Conservation (phyloP, 495 filamentous ascomycete genomes). For the Ascobolus immersus region DNA sequence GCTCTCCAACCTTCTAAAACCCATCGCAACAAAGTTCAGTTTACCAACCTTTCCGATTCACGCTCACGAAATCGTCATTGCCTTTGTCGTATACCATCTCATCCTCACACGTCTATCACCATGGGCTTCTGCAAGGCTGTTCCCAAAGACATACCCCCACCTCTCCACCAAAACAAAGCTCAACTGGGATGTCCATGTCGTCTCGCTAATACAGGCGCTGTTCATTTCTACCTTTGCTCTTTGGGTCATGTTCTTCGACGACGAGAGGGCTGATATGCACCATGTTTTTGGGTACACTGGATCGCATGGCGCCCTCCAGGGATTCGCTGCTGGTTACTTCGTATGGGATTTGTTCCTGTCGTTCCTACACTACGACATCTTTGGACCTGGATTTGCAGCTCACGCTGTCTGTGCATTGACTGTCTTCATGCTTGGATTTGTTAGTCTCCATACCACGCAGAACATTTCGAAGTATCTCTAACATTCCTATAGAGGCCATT, state of each 20-base stretch:
- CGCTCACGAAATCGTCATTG: conserved; percentile 62
- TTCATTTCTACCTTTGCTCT: conserved; percentile 56
- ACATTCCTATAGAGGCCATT: conserved; percentile 44
- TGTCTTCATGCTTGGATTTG: conserved; percentile 80
- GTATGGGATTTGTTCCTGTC: conserved; percentile 74
- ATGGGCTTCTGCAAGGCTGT: conserved; percentile 36
- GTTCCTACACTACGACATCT: conserved; percentile 41
- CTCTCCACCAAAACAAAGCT: conserved; percentile 42
- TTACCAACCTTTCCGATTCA: conserved; percentile 64
- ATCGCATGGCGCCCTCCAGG: conserved; percentile 54
- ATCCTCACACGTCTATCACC: conserved; percentile 55
- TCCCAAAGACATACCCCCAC: conserved; percentile 43
- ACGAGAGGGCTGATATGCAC: conserved; percentile 42
- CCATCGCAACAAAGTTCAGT: no score
- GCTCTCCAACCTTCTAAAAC: no score
- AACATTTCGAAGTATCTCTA: neutral
- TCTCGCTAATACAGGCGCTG: conserved; percentile 63
- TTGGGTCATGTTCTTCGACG: conserved; percentile 58
- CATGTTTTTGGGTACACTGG: conserved; percentile 84
- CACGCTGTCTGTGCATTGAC: conserved; percentile 65
- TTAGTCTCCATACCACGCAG: conserved; percentile 25
- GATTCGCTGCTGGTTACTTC: conserved; percentile 80
- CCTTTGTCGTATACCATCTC: conserved; percentile 50
- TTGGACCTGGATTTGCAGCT: conserved; percentile 69
- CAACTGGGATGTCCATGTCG: conserved; percentile 95